Evolutionary conservation across 2,329 filamentous ascomycete species (phyloP), one percentile per base, ranked within the genome.

Genomic region (Chaetomiaceae sp.): DNA sequence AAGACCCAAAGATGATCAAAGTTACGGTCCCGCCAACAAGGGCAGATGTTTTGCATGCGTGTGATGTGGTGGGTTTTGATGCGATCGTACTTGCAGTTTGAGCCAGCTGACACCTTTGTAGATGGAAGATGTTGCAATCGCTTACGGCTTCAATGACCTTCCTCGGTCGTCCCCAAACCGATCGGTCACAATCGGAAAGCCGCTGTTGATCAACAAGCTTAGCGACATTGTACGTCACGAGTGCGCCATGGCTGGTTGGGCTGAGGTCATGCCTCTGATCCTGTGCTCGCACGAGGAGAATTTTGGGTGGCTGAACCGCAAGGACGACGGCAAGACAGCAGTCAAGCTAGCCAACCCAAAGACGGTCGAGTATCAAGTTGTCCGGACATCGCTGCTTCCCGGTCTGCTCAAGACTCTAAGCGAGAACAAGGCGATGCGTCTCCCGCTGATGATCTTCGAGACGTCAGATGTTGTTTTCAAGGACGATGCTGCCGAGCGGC

Each of bases 201-300:
- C 91, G 9, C 79, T 97, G 9, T 82, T 84, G 55, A 86, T 99
- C 72, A 99, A 99, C 79, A 97, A 96, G 74, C 85, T 99, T 36
- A 81, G 81, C 56, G 95, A 99, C 65, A 95, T 97, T 61, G 82
- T 97, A 55, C 87, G 94, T 49, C 75, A 85, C 50, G 94, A 99
- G 71, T 82, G 88, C 46, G 92, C 91, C 50, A 94, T 96, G 83
- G 87, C 92, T 5, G 94, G 94, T 55, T 99, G 94, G 94, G 86
- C 84, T 51, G 94, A 99, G 75, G 92, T 96, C 51, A 86, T 99
- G 81, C 92, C 94, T 23, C 79, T 99, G 25, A 97, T 96, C 62
- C 82, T 99, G 51, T 99, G 94, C 78, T 95, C 90, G 41, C 90
- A 96, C 70, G 92, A 97, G 66, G 94, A 99, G 78, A 99, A 99